A percentile compares a stretch with the other conserved stretches of the same genome.
Conservation (phyloP, 2,329 filamentous ascomycete genomes). For the Gaeumannomyces tritici region DNA sequence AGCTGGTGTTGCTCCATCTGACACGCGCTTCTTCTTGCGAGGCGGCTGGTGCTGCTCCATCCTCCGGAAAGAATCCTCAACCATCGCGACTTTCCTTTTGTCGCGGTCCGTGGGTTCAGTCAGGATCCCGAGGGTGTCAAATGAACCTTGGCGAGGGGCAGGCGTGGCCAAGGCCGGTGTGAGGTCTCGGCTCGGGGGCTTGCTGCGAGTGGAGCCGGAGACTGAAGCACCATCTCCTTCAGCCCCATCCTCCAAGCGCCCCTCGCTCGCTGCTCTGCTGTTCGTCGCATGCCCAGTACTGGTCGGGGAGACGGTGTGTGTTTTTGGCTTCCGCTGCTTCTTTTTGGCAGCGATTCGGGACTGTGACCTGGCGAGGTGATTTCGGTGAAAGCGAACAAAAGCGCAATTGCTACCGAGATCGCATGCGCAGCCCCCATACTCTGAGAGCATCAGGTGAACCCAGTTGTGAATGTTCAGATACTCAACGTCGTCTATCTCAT, state of each 20-base stretch:
- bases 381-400: slow-evolving; percentile 53
- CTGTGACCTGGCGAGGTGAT: slow-evolving; percentile 40
- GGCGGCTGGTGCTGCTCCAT: slow-evolving; percentile 46
- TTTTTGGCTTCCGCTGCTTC: slow-evolving; percentile 45
- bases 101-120: slow-evolving; percentile 58
- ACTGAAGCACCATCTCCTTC: slow-evolving; percentile 43
- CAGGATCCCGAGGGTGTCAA: slow-evolving; percentile 49
- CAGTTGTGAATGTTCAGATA: slow-evolving; percentile 52
- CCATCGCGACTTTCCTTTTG: slow-evolving; percentile 57
- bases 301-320: slow-evolving; percentile 48
- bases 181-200: slow-evolving; percentile 56
- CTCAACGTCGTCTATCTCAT: slow-evolving; percentile 48
- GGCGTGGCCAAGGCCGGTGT: slow-evolving; percentile 38
- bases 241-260: slow-evolving; percentile 41
- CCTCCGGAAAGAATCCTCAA: slow-evolving; percentile 53
- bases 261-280: slow-evolving; percentile 55
- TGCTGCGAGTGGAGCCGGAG: slow-evolving; percentile 48
- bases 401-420: slow-evolving; percentile 53
- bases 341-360: slow-evolving; percentile 31
- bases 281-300: slow-evolving; percentile 53
- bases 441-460: slow-evolving; percentile 61
- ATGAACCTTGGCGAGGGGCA: slow-evolving; percentile 40
- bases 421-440: slow-evolving; percentile 74
- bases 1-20: slow-evolving; percentile 35
- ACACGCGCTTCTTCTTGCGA: slow-evolving; percentile 53